These are phyloP conservation scores for Arthrobotrys entomopaga DNA, from an alignment of 2,329 filamentous ascomycete genomes.

Conservation along the genomic window DNA sequence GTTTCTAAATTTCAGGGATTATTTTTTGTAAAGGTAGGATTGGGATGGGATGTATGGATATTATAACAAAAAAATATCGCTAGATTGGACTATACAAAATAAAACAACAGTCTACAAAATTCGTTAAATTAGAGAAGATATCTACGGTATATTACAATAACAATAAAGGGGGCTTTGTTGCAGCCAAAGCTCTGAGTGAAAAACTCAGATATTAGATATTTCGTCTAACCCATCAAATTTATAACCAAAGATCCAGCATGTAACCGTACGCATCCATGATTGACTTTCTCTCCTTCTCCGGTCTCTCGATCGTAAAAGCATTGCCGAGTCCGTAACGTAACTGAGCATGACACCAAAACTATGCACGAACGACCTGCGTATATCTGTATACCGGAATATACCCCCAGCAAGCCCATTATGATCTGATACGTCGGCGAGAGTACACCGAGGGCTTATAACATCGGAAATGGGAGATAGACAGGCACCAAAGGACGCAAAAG, in stretches of 20 bases:
- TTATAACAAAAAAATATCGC: too few relatives aligned
- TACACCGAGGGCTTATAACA: background rate
- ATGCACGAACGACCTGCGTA: background rate
- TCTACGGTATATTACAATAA: background rate
- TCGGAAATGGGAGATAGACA: background rate
- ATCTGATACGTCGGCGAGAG: constrained; percentile 1
- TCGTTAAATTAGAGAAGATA: too few relatives aligned
- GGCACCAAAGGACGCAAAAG: constrained; percentile 4
- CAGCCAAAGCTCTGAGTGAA: too few relatives aligned
- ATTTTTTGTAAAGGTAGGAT: too few relatives aligned
- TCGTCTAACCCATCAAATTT: background rate
- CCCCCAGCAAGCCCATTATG: background rate
- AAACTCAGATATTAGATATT: background rate
- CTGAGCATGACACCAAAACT: constrained; percentile 16
- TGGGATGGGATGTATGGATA: too few relatives aligned
- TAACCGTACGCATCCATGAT: background rate
- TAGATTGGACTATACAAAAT: too few relatives aligned
- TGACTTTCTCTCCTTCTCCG: constrained; percentile 1
- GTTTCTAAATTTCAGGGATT: too few relatives aligned
- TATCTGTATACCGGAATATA: constrained; percentile 9
- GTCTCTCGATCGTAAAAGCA: constrained; percentile 13
- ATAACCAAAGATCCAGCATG: constrained; percentile 21
- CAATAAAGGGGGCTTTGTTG: too few relatives aligned
- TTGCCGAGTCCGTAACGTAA: constrained; percentile 4
- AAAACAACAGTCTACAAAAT: too few relatives aligned